Evolutionary conservation across 257 asterid species (phyloP).

Genomic region (Solanum clarkiae): DNA sequence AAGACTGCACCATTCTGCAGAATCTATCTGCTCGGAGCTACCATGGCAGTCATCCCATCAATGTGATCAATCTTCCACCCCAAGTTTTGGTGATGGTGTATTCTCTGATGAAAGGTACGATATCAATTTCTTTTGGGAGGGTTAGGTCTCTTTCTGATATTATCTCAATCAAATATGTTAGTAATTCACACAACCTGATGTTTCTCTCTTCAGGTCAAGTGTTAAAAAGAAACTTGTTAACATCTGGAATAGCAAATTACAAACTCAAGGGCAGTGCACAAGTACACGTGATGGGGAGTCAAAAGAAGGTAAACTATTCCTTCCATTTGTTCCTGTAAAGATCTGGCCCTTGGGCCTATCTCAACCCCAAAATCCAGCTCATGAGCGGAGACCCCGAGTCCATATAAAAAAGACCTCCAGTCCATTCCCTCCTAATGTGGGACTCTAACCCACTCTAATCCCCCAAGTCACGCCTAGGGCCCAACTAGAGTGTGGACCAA

Average conservation of each 20-base stretch:
- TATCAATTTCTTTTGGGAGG: not conserved
- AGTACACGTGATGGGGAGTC: conserved; percentile 4
- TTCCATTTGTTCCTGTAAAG: not conserved
- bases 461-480: too few relatives aligned
- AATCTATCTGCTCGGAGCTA: conserved; percentile 14
- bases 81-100: conserved; percentile 17
- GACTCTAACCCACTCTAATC: too few relatives aligned
- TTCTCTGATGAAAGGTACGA: conserved; percentile 25
- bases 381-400: not conserved
- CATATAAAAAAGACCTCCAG: too few relatives aligned
- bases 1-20: conserved; percentile 14
- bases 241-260: conserved; percentile 17
- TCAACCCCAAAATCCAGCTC: not conserved
- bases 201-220: conserved; percentile 30
- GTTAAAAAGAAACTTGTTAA: conserved; percentile 10
- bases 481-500: too few relatives aligned
- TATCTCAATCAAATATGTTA: not conserved
- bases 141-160: not conserved
- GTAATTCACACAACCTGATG: not conserved
- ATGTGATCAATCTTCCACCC: conserved; percentile 12
- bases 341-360: not conserved
- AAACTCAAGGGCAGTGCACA: conserved; percentile 8
- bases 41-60: conserved; percentile 16
- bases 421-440: too few relatives aligned
- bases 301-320: conserved; percentile 23